A percentile compares a stretch with the other conserved stretches of the same genome.
Evolutionary conservation across 2,329 filamentous ascomycete genomes (phyloP).

Genomic region (Beauveria pseudobassiana): DNA sequence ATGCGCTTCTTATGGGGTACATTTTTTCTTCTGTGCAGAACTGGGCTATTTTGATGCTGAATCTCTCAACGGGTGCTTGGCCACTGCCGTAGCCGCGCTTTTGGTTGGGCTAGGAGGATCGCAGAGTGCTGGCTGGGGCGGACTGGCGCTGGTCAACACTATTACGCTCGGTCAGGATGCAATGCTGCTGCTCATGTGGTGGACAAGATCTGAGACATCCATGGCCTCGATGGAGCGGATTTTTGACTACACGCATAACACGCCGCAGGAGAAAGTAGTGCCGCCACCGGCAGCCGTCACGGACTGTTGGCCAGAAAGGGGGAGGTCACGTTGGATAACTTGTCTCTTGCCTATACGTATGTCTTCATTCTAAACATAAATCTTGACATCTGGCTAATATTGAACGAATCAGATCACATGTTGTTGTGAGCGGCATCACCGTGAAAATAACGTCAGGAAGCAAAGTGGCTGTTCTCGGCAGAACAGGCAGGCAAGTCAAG

Average conservation of each 20-base stretch:
- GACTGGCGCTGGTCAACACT: not conserved
- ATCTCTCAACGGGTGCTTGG: not conserved
- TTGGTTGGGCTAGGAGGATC: not conserved
- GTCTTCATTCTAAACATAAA: not conserved
- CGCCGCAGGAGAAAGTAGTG: not conserved
- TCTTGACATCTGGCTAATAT: not conserved
- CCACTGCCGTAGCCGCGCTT: not conserved
- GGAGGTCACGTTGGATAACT: not conserved
- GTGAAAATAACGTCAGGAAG: not conserved
- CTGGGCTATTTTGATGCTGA: not conserved
- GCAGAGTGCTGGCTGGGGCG: not conserved
- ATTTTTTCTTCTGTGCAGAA: not conserved
- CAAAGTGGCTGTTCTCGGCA: constrained; percentile 1
- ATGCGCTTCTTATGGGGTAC: not conserved
- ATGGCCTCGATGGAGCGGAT: constrained; percentile 6
- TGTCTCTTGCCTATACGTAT: not conserved
- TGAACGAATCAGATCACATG: not conserved
- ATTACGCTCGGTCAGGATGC: not conserved
- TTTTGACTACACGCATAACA: not conserved
- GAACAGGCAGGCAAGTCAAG: not conserved
- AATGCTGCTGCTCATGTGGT: not conserved
- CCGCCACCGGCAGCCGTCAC: not conserved
- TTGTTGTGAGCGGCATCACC: not conserved
- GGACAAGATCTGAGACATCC: not conserved
- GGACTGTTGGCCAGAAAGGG: not conserved